Base-by-base conservation (phyloP, 805 yeast species). In the Candida fluviatilis region DNA sequence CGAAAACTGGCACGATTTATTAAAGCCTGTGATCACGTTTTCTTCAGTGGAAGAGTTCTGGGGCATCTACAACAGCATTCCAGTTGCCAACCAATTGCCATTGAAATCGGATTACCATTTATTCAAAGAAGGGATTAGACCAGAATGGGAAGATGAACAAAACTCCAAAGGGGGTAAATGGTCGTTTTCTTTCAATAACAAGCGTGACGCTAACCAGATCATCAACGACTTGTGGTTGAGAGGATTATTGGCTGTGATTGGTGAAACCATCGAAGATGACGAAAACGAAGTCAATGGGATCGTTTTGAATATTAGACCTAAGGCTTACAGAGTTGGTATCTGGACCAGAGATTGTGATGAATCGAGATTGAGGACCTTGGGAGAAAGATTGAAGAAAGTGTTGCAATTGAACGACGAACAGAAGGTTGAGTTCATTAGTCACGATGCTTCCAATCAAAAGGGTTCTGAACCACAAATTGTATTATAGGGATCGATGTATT, bases 11-110 rank as follows among this genome's bases (percentile, higher is more conserved):
- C 77, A 87, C 39, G 95, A 90, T 57, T 75, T 89, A 49, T 75
- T 93, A 57, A 89, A 89, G 70, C 95, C 96, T 41, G 95, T 93
- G 36, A 91, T 89, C 51, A 79, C 95, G 17, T 88, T 93, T 54
- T 76, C 81, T 39, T 80, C 96, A n/a, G 98, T 93, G 37, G 99
- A 93, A 71, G 97, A 91, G 64, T 93, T 93, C 71, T 93, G 99
- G 99, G 99, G 98, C 18, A 84, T 91, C 49, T 85, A 80, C 73
- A 90, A 93, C 66, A 84, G 95, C 31, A 82, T 93, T 52, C 98
- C 98, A 50, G 80, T 80, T 53, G 96, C 95, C 36, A 78, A 80
- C 46, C 96, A 89, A 59, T 75, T 93, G 59, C 98, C 98, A 52
- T 58, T 83, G 55, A 86, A 82, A 65, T 85, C 96, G 10, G 98